Base-by-base conservation (phyloP, 148 eudicot species). In the Polygonum maritimum region DNA sequence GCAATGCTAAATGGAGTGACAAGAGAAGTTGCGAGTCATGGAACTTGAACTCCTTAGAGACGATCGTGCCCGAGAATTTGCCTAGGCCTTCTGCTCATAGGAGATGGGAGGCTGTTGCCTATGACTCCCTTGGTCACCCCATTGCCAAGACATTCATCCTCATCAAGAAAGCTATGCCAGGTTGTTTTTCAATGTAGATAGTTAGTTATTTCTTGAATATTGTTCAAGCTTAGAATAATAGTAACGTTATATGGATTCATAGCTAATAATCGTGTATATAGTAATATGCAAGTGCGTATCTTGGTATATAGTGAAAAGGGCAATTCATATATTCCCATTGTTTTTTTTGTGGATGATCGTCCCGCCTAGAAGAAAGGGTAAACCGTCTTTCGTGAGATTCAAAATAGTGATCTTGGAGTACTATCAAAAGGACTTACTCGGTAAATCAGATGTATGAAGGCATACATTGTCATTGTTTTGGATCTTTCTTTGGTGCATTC, bases 41-140 rank as follows among this genome's bases (percentile, higher is more conserved):
- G 98, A 80, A 76, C 40, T n/a, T 82, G 77, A 91, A 90, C 79
- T 87, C 97, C 2, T 80, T 87, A 3, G 98, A 94, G 74, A 91
- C 88, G 2, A 82, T 94, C 71, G 97, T 94, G 74, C 98, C 98
- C 26, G 98, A 94, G 69, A 85, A 94, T 60, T 84, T 94, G 2
- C 98, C 98, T 3, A 81, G 98, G 79, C 95, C 93, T 19, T 83
- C 84, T 47, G 84, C 87, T 63, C 84, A 74, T 45, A 88, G 92
- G 48, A 83, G 81, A 31, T 88, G 93, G 95, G 97, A 90, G 74
- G 72, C 77, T 0, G 87, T 88, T 31, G 89, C 80, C 16, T 60
- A 54, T 8, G 36, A 76, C 55, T 21, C 77, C 22, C 63, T 11
- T 22, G 75, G 54, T 36, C 48, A 15, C 45, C 49, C 89, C 0